Percentiles rank a stretch among this genome's conserved stretches.
Conservation (phyloP, 2,329 filamentous ascomycete species). For the Hymenoscyphus fraxineus region DNA sequence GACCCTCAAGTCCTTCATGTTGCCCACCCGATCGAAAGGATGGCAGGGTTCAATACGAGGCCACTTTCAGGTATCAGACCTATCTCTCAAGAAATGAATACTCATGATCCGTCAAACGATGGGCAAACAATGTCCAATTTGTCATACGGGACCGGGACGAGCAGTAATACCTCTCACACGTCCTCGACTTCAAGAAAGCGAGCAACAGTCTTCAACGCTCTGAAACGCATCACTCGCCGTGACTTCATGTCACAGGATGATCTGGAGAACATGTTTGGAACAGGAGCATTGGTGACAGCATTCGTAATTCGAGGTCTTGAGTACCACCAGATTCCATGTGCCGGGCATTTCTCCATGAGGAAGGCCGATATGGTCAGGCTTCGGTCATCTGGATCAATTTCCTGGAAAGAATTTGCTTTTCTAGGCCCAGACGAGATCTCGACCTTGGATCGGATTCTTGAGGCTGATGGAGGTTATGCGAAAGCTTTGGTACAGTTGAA, state of each 20-base stretch:
- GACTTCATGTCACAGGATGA: constrained; percentile 5
- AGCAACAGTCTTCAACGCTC: not conserved
- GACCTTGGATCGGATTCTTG: constrained; percentile 4
- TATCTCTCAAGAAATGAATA: not conserved
- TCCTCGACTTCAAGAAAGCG: not conserved
- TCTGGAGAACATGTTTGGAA: constrained; percentile 4
- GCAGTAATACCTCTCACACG: not conserved
- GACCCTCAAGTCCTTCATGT: not conserved
- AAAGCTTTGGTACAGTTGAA: constrained; percentile 11
- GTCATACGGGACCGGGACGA: not conserved
- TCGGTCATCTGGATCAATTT: constrained; percentile 6
- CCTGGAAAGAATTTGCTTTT: constrained; percentile 12
- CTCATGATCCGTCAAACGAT: not conserved
- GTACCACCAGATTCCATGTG: constrained; percentile 8
- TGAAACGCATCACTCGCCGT: constrained; percentile 4
- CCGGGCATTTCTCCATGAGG: constrained; percentile 5
- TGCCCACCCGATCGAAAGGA: not conserved
- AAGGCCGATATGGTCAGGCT: constrained; percentile 5
- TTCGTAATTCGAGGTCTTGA: constrained; percentile 7
- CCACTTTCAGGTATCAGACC: not conserved
- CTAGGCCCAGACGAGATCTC: constrained; percentile 5
- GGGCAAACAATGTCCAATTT: not conserved
- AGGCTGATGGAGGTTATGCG: not conserved
- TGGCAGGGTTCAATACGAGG: not conserved
- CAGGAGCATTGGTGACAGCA: constrained; percentile 2